phyloP scores from a whole-genome alignment of 345 rosid genomes.

The Lepidium sativum region DNA sequence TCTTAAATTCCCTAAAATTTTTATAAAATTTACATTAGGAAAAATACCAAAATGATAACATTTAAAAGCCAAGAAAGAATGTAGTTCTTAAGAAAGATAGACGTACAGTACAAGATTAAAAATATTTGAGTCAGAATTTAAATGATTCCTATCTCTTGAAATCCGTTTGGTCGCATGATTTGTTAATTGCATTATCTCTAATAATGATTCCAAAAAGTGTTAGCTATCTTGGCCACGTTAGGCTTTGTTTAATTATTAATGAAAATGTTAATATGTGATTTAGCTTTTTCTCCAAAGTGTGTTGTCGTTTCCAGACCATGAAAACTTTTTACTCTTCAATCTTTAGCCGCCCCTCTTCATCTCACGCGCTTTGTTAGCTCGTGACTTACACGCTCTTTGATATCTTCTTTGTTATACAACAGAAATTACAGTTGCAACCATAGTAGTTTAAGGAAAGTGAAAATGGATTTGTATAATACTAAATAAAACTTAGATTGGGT shows the following conservation, averaged over 20 bases:
- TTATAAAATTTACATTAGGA: not conserved
- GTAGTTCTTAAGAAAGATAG: too few relatives aligned
- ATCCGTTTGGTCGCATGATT: conserved; percentile 5
- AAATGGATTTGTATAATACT: not conserved
- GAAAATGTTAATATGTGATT: conserved; percentile 8
- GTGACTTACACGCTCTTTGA: not conserved
- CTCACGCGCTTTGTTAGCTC: not conserved
- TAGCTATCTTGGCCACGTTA: conserved; percentile 29
- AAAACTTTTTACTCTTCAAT: not conserved
- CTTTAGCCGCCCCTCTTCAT: too few relatives aligned
- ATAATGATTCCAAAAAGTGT: conserved; percentile 18
- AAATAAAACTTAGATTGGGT: conserved; percentile 17
- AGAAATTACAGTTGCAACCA: too few relatives aligned
- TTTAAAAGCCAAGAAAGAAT: not conserved
- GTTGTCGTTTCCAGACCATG: conserved; percentile 16
- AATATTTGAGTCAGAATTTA: not conserved
- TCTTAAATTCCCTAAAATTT: conserved; percentile 3
- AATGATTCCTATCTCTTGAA: conserved; percentile 2
- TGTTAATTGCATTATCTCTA: not conserved
- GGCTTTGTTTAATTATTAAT: not conserved
- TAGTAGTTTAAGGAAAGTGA: not conserved
- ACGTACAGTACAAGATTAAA: not conserved
- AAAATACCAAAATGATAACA: not conserved
- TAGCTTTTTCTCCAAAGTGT: conserved; percentile 22
- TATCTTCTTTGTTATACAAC: too few relatives aligned